Evolutionary conservation across 768 basidiomycete genomes (phyloP).

Genomic region (Tricholoma flavovirens): DNA sequence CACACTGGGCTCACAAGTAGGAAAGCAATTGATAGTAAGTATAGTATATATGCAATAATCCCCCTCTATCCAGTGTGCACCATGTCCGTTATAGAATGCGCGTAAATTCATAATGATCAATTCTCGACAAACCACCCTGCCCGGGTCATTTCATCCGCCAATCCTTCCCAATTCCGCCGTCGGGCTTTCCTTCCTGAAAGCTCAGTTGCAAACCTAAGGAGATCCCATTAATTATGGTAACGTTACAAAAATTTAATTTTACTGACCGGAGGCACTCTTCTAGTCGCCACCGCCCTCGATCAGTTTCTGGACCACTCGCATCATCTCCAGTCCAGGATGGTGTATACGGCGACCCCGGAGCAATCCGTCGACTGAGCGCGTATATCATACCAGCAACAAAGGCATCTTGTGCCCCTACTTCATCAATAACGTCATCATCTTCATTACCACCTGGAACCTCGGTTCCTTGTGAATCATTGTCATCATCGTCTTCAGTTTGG

Average conservation of each 20-base stretch:
- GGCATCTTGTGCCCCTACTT: slow-evolving; percentile 74
- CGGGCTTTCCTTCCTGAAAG: slow-evolving; percentile 72
- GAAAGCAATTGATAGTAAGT: not conserved
- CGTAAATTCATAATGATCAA: slow-evolving; percentile 3
- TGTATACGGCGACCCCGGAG: slow-evolving; percentile 75
- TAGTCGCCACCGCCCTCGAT: slow-evolving; percentile 61
- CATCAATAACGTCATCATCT: slow-evolving; percentile 51
- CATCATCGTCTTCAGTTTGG: slow-evolving; percentile 39
- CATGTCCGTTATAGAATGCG: no score
- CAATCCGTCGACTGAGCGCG: slow-evolving; percentile 62
- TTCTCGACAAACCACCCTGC: slow-evolving; percentile 67
- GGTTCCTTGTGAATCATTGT: slow-evolving; percentile 54
- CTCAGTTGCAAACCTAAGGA: slow-evolving; percentile 73
- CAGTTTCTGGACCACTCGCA: slow-evolving; percentile 28
- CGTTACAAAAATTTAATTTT: not conserved
- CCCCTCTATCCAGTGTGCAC: not conserved
- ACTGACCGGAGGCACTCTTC: slow-evolving; percentile 76
- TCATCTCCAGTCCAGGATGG: slow-evolving; percentile 42
- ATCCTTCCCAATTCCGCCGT: slow-evolving; percentile 55
- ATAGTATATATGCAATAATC: not conserved
- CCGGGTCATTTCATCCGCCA: slow-evolving; percentile 66
- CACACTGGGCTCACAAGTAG: no score
- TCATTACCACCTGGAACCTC: slow-evolving; percentile 40
- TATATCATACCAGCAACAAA: slow-evolving; percentile 89
- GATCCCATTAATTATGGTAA: not conserved